These are phyloP conservation scores for Solanum chacoense DNA, from an alignment of 305 asterid genomes.

Conservation along the genomic window DNA sequence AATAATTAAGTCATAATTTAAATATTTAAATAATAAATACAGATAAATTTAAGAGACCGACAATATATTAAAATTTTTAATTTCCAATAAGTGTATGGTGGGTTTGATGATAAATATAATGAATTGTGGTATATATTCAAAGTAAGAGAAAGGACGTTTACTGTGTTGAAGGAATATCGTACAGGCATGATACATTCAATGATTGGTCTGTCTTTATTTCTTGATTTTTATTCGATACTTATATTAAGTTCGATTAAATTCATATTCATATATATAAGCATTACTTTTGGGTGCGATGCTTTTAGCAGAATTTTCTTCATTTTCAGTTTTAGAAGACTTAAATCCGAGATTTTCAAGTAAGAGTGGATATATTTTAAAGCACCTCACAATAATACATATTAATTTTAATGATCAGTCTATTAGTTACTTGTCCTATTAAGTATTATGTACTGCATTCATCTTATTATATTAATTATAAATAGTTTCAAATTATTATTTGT, in stretches of 20 bases:
- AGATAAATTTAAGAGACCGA: background rate
- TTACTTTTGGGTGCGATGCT: background rate
- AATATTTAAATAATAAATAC: background rate
- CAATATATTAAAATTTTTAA: background rate
- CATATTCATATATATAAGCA: background rate
- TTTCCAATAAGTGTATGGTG: background rate
- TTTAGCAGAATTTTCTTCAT: background rate
- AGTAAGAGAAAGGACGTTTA: background rate
- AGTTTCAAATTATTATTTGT: background rate
- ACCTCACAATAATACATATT: background rate
- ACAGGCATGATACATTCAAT: background rate
- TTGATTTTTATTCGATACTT: background rate
- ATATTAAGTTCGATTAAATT: background rate
- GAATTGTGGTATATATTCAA: background rate
- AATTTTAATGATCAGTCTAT: too few species aligned
- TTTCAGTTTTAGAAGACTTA: rapidly evolving
- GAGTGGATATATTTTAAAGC: too few species aligned
- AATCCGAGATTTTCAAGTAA: background rate
- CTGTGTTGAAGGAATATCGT: background rate
- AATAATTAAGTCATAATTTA: background rate
- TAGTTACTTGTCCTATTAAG: background rate
- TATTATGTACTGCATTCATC: too few species aligned
- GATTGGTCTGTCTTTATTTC: background rate
- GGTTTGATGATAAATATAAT: background rate
- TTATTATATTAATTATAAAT: too few species aligned